These are phyloP conservation scores for Cyberlindnera euphorbiiphila DNA, from an alignment of 805 yeast genomes.

Conservation along the genomic window DNA sequence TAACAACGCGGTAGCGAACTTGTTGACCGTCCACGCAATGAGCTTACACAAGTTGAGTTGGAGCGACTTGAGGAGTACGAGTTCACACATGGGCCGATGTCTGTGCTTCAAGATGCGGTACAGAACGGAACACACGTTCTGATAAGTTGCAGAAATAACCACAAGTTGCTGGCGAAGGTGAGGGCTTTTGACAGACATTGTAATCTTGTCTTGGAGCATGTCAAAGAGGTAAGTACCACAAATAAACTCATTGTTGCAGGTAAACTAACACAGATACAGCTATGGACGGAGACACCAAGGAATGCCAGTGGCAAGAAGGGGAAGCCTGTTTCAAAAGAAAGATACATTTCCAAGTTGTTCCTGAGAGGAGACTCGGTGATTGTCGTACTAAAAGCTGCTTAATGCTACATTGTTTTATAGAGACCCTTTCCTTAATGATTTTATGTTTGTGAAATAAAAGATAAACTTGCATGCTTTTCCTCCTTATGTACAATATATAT, in stretches of 20 bases:
- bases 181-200: conserved; percentile 96
- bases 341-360: conserved; percentile 87
- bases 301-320: conserved; percentile 68
- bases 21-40: conserved; percentile 70
- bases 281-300: conserved; percentile 63
- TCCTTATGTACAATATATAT: conserved; percentile 6
- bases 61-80: conserved; percentile 85
- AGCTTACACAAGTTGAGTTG: conserved; percentile 74
- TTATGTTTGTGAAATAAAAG: conserved; percentile 4
- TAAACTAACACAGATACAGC: conserved; percentile 15
- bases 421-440: conserved; percentile 7
- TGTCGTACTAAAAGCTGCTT: conserved; percentile 58
- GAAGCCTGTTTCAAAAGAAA: conserved; percentile 59
- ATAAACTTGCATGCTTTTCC: not conserved
- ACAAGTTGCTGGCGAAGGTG: conserved; percentile 83
- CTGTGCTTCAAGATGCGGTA: conserved; percentile 80
- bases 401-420: not conserved
- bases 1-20: conserved; percentile 45
- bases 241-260: not conserved
- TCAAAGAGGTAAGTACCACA: conserved; percentile 51
- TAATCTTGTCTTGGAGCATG: conserved; percentile 88
- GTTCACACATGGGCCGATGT: conserved; percentile 85
- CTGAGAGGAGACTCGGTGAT: conserved; percentile 95
- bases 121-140: conserved; percentile 71
- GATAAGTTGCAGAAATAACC: conserved; percentile 89